phyloP scores from a whole-genome alignment of 345 rosid species.

The Syzygium oleosum region DNA sequence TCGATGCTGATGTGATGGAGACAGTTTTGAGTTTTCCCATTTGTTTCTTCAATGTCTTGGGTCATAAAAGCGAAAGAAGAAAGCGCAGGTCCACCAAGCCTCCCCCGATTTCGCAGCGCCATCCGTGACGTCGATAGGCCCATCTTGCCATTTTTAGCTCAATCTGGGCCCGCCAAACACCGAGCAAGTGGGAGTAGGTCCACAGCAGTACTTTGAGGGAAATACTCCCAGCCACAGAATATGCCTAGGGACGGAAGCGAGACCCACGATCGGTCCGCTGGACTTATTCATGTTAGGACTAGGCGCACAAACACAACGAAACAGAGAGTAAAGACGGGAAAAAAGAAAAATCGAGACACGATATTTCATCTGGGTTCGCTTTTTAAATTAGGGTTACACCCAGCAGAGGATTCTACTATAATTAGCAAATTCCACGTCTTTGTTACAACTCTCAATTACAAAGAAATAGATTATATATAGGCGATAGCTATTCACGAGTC shows the following conservation, averaged over 20 bases:
- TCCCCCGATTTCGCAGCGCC: not conserved
- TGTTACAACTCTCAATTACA: no score
- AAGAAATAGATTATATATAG: no score
- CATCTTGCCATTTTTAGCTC: not conserved
- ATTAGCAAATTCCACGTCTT: no score
- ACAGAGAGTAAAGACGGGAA: fast-evolving
- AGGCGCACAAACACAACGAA: no score
- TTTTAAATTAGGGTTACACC: no score
- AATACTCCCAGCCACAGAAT: not conserved
- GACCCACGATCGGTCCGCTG: not conserved
- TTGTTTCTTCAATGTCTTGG: not conserved
- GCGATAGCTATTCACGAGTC: no score
- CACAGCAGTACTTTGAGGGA: not conserved
- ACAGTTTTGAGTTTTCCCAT: not conserved
- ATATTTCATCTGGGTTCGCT: no score
- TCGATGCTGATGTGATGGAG: not conserved
- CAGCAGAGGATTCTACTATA: no score
- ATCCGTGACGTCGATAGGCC: not conserved
- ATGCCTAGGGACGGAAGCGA: not conserved
- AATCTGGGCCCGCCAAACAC: not conserved
- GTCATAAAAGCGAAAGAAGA: not conserved
- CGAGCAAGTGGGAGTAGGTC: not conserved
- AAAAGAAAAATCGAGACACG: no score
- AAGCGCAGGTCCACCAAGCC: not conserved
- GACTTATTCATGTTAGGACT: no score